These are phyloP conservation scores for Leccinum disarticulatum DNA, from an alignment of 768 basidiomycete species.

Conservation along the genomic window DNA sequence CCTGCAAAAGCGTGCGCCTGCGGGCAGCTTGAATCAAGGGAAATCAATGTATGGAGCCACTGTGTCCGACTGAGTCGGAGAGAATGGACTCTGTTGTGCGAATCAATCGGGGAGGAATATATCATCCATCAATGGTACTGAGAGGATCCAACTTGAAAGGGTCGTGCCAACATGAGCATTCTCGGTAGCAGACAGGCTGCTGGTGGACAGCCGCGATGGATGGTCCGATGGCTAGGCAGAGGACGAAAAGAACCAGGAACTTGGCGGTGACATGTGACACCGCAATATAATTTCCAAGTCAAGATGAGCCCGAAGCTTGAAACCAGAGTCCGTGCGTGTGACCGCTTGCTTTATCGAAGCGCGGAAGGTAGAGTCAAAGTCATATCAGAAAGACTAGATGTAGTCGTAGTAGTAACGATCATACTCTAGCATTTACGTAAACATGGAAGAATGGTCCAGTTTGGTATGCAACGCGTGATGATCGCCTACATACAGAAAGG, in stretches of 20 bases:
- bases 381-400: background rate
- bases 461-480: background rate
- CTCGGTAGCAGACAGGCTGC: background rate
- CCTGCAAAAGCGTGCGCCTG: background rate
- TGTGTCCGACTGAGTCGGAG: no score
- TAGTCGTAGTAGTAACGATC: background rate
- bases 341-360: background rate
- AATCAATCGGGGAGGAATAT: background rate
- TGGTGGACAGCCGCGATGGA: background rate
- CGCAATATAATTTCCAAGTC: no score
- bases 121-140: background rate
- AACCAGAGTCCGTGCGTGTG: no score
- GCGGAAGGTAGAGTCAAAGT: background rate
- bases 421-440: background rate
- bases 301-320: no score
- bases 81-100: background rate
- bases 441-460: background rate
- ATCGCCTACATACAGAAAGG: background rate
- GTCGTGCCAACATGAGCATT: background rate
- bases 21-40: background rate
- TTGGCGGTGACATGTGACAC: no score
- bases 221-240: no score
- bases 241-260: no score
- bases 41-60: background rate
- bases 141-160: background rate